These are phyloP conservation scores for Murraya koenigii DNA, from an alignment of 345 rosid genomes.

Conservation along the genomic window DNA sequence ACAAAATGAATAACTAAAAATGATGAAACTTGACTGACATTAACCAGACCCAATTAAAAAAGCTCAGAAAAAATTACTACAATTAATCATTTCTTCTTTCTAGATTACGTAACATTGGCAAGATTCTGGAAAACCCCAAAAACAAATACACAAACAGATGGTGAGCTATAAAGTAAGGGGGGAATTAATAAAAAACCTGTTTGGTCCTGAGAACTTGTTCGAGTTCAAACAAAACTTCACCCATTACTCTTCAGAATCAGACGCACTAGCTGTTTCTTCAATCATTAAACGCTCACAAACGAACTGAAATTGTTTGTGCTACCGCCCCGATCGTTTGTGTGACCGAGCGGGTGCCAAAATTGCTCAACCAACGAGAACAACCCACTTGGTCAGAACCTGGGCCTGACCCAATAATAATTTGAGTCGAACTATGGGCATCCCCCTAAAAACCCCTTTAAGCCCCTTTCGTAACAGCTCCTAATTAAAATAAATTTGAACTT, in stretches of 20 bases:
- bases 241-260: conserved; percentile 32
- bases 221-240: conserved; percentile 35
- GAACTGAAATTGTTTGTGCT: neutral
- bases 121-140: neutral
- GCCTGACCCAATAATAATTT: neutral
- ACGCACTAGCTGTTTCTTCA: neutral
- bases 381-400: neutral
- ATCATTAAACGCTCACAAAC: neutral
- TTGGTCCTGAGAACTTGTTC: conserved; percentile 30
- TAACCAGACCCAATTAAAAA: neutral
- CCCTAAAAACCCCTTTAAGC: neutral
- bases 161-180: neutral
- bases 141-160: neutral
- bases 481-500: no score
- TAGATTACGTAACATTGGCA: neutral
- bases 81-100: neutral
- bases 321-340: neutral
- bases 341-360: neutral
- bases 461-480: no score
- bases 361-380: neutral
- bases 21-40: neutral
- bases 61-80: neutral
- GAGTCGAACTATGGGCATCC: neutral
- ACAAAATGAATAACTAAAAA: neutral
- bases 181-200: conserved; percentile 25